Conservation (phyloP, 2,329 filamentous ascomycete species). For the Cordyceps farinosa region DNA sequence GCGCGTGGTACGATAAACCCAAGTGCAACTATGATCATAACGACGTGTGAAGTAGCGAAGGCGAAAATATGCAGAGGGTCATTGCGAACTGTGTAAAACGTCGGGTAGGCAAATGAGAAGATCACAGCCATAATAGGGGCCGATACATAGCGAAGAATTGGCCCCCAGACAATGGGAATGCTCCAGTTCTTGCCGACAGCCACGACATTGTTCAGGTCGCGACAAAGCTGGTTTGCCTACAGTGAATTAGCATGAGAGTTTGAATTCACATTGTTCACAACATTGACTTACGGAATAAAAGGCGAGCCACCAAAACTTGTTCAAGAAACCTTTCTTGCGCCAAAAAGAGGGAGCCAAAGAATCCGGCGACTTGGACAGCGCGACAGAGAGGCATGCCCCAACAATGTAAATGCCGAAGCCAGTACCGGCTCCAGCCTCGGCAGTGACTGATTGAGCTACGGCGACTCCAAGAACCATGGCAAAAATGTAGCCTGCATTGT, state of each 20-base stretch:
- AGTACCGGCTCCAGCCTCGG: constrained; percentile 41
- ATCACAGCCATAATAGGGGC: constrained; percentile 44
- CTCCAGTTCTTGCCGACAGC: constrained; percentile 48
- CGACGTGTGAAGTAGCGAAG: constrained; percentile 38
- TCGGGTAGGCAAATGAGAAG: constrained; percentile 44
- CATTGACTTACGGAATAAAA: constrained; percentile 48
- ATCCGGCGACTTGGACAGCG: constrained; percentile 38
- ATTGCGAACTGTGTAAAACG: constrained; percentile 35
- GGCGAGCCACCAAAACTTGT: constrained; percentile 46
- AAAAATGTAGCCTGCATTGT: constrained; percentile 46
- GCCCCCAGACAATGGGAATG: constrained; percentile 45
- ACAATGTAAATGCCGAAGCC: constrained; percentile 47
- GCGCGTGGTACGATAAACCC: constrained; percentile 46
- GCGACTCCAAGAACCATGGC: constrained; percentile 45
- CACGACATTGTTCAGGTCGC: constrained; percentile 48
- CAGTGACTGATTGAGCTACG: constrained; percentile 42
- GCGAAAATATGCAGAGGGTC: constrained; percentile 41
- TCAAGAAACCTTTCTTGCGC: constrained; percentile 33
- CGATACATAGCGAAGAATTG: constrained; percentile 43
- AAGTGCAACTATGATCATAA: constrained; percentile 39
- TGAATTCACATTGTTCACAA: rapidly evolving
- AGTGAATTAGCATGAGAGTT: constrained; percentile 3
- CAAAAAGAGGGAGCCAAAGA: constrained; percentile 40
- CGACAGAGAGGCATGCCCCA: constrained; percentile 32
- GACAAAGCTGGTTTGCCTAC: constrained; percentile 49